Percentiles rank a stretch among this genome's conserved stretches.
Evolutionary conservation across 768 basidiomycete species (phyloP).

Genomic region (Pleurotus sapidus): DNA sequence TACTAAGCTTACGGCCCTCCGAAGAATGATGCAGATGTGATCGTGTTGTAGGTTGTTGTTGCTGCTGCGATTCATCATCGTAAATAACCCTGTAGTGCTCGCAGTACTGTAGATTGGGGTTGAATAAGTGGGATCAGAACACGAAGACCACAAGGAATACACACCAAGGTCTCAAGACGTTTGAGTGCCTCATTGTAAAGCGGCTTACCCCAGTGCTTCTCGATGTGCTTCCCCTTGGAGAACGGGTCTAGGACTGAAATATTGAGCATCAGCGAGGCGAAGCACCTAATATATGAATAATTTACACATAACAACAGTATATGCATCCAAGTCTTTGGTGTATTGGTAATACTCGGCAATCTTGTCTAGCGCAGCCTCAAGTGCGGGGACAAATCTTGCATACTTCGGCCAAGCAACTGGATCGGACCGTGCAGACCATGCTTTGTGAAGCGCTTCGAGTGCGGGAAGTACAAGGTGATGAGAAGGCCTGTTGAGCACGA

Average conservation of each 20-base stretch:
- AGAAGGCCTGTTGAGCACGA: conserved; percentile 18
- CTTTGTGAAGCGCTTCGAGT: conserved; percentile 25
- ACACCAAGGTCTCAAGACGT: conserved; percentile 15
- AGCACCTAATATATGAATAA: no score
- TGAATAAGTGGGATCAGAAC: not conserved
- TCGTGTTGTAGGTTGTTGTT: not conserved
- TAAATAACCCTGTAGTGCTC: not conserved
- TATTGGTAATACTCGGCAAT: conserved; percentile 28
- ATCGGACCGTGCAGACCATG: conserved; percentile 16
- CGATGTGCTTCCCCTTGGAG: conserved; percentile 20
- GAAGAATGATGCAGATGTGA: no score
- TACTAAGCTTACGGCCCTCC: not conserved
- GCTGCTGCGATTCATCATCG: not conserved
- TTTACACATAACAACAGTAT: conserved; percentile 27
- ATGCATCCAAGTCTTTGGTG: conserved; percentile 22
- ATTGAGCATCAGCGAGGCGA: no score
- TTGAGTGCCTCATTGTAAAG: conserved; percentile 15
- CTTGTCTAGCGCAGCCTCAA: conserved; percentile 21
- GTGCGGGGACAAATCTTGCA: conserved; percentile 15
- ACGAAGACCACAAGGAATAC: not conserved
- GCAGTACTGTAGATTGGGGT: not conserved
- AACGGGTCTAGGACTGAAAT: conserved; percentile 22
- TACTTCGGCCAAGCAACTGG: conserved; percentile 12
- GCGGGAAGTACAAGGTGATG: conserved; percentile 29
- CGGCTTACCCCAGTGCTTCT: conserved; percentile 20